Evolutionary conservation across 345 rosid genomes (phyloP), one percentile per base, ranked within the genome.

Genomic region (Stellera chamaejasme): DNA sequence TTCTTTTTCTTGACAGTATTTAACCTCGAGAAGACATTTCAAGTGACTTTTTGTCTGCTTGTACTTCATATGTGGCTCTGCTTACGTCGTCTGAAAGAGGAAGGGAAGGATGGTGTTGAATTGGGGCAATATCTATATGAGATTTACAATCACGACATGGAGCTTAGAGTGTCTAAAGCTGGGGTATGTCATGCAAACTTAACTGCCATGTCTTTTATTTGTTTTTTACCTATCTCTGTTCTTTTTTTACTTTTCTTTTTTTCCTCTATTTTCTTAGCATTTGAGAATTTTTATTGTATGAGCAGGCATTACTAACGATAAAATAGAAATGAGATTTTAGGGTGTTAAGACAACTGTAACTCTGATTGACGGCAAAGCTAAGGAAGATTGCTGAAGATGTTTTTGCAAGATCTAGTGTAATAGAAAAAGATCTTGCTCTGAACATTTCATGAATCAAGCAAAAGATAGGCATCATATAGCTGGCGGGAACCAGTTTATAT

Each of bases 21-120:
- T 81, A 89, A 80, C 71, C 74, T 93, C 85, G 99, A 93, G 88
- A 89, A 87, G 69, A 87, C 92, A 7, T 89, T 93, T 70, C 83
- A 79, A 58, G 82, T 81, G 70, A 81, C 91, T 0, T 89, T 71
- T 68, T 82, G 97, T 8, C 60, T 93, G 82, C 97, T 93, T 54
- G 92, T 93, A 19, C 94, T 93, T 62, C 97, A 87, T 71, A 81
- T 77, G 97, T 89, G 97, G 99, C 78, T 93, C 51, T 76, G 74
- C 56, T 75, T 93, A 56, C 86, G 95, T 28, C 84, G 96, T 43
- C 52, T 93, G 66, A 93, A 86, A 68, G 87, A 74, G 69, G 97
- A 93, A 50, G 99, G 99, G 56, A 80, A 77, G 56, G 92, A 93
- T 55, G 99, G 99, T 61, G 88, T 77, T 66, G 89, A 89, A 66